These are phyloP conservation scores for Nakazawaea anatomiae DNA, from an alignment of 805 yeast genomes.

Conservation along the genomic window DNA sequence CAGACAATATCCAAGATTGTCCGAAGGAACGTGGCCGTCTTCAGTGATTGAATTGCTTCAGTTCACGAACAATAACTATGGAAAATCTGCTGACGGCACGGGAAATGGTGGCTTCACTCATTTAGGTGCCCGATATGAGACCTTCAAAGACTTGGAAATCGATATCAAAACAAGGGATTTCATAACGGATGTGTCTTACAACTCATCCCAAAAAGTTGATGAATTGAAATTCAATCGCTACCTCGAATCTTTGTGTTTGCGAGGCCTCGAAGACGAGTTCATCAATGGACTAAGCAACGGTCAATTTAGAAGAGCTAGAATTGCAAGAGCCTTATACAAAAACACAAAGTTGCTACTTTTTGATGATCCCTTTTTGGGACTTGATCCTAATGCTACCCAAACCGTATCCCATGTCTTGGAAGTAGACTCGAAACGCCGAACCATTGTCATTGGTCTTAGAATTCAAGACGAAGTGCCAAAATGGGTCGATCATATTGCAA, in stretches of 20 bases:
- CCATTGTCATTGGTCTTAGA: slow-evolving; percentile 67
- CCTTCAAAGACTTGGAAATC: slow-evolving; percentile 67
- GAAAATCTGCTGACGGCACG: slow-evolving; percentile 23
- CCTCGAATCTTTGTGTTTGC: slow-evolving; percentile 46
- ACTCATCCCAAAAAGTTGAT: slow-evolving; percentile 30
- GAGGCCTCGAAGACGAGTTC: slow-evolving; percentile 63
- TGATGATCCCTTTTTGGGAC: slow-evolving; percentile 90
- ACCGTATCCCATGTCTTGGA: slow-evolving; percentile 52
- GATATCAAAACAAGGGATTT: slow-evolving; percentile 65
- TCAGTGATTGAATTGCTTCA: slow-evolving; percentile 34
- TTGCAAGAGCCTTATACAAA: slow-evolving; percentile 67
- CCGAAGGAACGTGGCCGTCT: slow-evolving; percentile 36
- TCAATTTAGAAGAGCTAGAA: slow-evolving; percentile 83
- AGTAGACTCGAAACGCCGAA: slow-evolving; percentile 12
- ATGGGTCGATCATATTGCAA: slow-evolving; percentile 74
- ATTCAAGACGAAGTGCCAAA: slow-evolving; percentile 69
- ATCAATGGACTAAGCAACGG: slow-evolving; percentile 88
- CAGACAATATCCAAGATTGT: slow-evolving; percentile 49
- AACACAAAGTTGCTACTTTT: slow-evolving; percentile 57
- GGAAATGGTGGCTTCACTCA: slow-evolving; percentile 54
- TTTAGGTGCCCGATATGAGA: slow-evolving; percentile 85
- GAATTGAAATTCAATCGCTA: slow-evolving; percentile 32
- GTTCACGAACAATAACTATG: slow-evolving; percentile 28
- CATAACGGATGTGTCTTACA: slow-evolving; percentile 51
- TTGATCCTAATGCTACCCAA: slow-evolving; percentile 69